These are phyloP conservation scores for Acorus calamus DNA, from an alignment of 106 monocot genomes.

Conservation along the genomic window DNA sequence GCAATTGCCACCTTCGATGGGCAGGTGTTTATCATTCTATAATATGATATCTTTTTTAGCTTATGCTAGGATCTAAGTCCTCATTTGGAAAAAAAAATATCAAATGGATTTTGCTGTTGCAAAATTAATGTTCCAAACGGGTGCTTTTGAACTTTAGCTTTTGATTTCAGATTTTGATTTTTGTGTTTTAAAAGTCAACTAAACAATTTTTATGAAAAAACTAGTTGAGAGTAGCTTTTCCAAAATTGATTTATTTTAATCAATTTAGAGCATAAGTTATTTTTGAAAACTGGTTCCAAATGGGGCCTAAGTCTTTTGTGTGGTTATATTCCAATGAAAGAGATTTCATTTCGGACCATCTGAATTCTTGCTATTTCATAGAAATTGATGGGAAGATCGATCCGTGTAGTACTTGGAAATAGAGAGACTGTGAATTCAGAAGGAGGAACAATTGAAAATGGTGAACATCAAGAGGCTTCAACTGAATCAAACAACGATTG, in stretches of 20 bases:
- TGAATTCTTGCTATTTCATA: conserved; percentile 12
- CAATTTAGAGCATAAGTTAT: no score
- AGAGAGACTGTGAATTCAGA: neutral
- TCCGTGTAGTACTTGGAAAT: conserved; percentile 37
- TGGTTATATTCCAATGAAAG: neutral
- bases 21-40: conserved; percentile 16
- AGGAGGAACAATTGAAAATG: neutral
- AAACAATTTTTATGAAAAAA: no score
- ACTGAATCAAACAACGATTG: neutral
- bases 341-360: neutral
- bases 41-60: neutral
- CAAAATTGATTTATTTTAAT: no score
- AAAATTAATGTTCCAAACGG: no score
- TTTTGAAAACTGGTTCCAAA: no score
- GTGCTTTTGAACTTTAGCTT: no score
- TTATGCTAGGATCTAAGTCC: no score
- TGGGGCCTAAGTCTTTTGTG: neutral
- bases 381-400: conserved; percentile 55
- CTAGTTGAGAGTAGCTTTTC: no score
- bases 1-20: conserved; percentile 56
- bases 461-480: neutral
- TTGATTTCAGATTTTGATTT: no score
- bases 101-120: no score
- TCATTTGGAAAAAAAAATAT: no score
- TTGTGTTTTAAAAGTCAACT: no score